Percentiles rank a stretch among this genome's conserved stretches.
These are phyloP conservation scores for Leccinum aurantiacum DNA, from an alignment of 768 basidiomycete species.

Conservation along the genomic window DNA sequence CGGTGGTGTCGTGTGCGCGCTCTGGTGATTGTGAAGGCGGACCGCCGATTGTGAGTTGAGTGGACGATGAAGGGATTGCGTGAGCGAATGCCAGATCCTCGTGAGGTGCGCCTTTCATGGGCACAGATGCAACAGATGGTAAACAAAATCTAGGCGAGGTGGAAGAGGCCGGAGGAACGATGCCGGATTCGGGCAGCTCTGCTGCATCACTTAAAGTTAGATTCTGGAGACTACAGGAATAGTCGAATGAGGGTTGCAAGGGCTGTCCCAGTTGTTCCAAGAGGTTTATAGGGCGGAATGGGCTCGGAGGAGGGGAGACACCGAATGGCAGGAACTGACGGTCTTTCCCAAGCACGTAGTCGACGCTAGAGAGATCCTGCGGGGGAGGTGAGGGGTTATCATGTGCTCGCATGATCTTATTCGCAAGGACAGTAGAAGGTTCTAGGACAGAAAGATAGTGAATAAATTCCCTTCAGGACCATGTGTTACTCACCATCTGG, in stretches of 20 bases:
- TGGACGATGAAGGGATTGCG: slow-evolving; percentile 11
- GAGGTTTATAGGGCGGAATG: slow-evolving; percentile 35
- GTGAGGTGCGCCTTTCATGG: slow-evolving; percentile 2
- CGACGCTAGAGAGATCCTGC: slow-evolving; percentile 15
- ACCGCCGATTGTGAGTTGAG: slow-evolving; percentile 19
- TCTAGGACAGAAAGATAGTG: slow-evolving; percentile 39
- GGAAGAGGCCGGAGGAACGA: slow-evolving; percentile 30
- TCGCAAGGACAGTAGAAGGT: slow-evolving; percentile 66
- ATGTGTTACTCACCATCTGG: slow-evolving; percentile 43
- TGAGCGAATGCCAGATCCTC: slow-evolving; percentile 3
- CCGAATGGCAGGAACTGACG: slow-evolving; percentile 16
- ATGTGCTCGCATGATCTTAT: slow-evolving; percentile 63
- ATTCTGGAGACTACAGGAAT: neutral
- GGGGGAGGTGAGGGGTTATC: slow-evolving; percentile 78
- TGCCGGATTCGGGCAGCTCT: slow-evolving; percentile 2
- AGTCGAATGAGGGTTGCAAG: slow-evolving; percentile 7
- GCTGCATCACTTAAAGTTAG: slow-evolving; percentile 5
- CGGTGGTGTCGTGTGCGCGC: slow-evolving; percentile 11
- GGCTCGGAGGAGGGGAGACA: slow-evolving; percentile 27
- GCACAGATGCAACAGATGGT: slow-evolving; percentile 18
- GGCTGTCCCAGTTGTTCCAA: slow-evolving; percentile 28
- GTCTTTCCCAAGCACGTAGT: slow-evolving; percentile 19
- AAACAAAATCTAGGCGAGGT: slow-evolving; percentile 47
- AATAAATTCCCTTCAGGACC: slow-evolving; percentile 5
- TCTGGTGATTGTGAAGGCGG: slow-evolving; percentile 25